A percentile compares a stretch with the other conserved stretches of the same genome.
phyloP scores from a whole-genome alignment of 768 basidiomycete species.

The Dioszegia hungarica region DNA sequence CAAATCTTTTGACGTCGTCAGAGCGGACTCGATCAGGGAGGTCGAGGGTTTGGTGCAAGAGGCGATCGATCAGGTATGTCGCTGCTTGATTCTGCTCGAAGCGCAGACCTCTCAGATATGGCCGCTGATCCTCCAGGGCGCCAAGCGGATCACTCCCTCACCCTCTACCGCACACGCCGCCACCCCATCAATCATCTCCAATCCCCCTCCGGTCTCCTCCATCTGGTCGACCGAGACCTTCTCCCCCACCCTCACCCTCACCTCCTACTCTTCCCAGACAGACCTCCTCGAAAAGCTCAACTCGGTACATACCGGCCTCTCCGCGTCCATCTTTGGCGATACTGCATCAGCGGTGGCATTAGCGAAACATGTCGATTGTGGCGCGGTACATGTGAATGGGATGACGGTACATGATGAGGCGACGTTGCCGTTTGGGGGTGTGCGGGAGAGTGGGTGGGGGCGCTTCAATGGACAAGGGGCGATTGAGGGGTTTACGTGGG shows the following conservation, averaged over 20 bases:
- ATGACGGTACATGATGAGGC: slow-evolving; percentile 46
- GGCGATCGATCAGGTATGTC: slow-evolving; percentile 20
- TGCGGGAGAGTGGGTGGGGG: slow-evolving; percentile 45
- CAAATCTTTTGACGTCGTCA: slow-evolving; percentile 20
- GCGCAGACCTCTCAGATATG: neutral
- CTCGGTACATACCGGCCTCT: slow-evolving; percentile 56
- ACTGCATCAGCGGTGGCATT: slow-evolving; percentile 53
- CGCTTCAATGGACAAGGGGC: slow-evolving; percentile 48
- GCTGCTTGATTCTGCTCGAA: neutral
- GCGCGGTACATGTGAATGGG: slow-evolving; percentile 58
- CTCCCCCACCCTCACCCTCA: slow-evolving; percentile 53
- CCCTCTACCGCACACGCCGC: neutral
- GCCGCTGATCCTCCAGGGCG: slow-evolving; percentile 17
- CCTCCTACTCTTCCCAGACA: slow-evolving; percentile 49
- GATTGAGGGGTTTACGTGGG: slow-evolving; percentile 45
- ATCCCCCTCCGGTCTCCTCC: slow-evolving; percentile 4
- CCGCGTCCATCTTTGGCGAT: slow-evolving; percentile 56
- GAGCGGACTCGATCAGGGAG: slow-evolving; percentile 10
- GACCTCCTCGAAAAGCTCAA: slow-evolving; percentile 55
- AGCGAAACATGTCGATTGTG: slow-evolving; percentile 55
- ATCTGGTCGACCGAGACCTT: slow-evolving; percentile 55
- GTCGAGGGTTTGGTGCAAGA: slow-evolving; percentile 17
- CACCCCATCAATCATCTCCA: slow-evolving; percentile 14
- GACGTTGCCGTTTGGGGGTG: slow-evolving; percentile 45
- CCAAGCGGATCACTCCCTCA: slow-evolving; percentile 10